Percentiles rank a stretch among this genome's conserved stretches.
phyloP scores from a whole-genome alignment of 768 basidiomycete genomes.

The Kwoniella bestiolae region DNA sequence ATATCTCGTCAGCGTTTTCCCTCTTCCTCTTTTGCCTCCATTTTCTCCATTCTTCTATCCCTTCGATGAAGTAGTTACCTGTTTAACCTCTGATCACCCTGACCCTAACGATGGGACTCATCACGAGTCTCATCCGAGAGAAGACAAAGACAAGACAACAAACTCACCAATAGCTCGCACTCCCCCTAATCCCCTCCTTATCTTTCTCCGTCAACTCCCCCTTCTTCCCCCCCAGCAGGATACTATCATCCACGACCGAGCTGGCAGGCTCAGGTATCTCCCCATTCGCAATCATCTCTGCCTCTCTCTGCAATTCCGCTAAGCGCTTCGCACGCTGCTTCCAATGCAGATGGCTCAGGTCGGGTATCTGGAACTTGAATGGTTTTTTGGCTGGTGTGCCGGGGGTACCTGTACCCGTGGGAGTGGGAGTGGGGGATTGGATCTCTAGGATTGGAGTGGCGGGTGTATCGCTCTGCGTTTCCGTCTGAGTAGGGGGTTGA shows the following conservation, averaged over 20 bases:
- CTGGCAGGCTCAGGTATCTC: conserved; percentile 15
- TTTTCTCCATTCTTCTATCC: neutral
- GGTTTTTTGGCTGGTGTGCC: conserved; percentile 8
- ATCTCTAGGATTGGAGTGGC: neutral
- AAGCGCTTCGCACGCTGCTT: conserved; percentile 28
- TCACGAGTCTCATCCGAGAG: neutral
- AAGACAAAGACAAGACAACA: neutral
- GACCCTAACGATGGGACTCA: too few relatives aligned
- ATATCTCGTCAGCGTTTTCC: neutral
- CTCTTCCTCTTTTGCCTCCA: too few relatives aligned
- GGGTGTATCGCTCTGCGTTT: neutral
- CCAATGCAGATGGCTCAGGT: conserved; percentile 32
- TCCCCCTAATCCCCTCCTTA: conserved; percentile 34
- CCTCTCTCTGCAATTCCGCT: conserved; percentile 20
- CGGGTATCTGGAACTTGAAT: conserved; percentile 23
- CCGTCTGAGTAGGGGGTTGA: neutral
- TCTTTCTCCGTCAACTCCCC: conserved; percentile 34
- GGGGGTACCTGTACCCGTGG: neutral
- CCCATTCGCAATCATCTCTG: conserved; percentile 23
- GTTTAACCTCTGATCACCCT: too few relatives aligned
- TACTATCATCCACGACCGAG: conserved; percentile 12
- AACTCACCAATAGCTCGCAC: conserved; percentile 52
- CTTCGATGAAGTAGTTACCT: neutral
- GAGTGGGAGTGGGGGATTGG: conserved; percentile 3
- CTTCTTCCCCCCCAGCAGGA: conserved; percentile 14